A percentile compares a stretch with the other conserved stretches of the same genome.
phyloP scores from a whole-genome alignment of 192 early-diverging fungal genomes.

The Anaeromyces robustus region DNA sequence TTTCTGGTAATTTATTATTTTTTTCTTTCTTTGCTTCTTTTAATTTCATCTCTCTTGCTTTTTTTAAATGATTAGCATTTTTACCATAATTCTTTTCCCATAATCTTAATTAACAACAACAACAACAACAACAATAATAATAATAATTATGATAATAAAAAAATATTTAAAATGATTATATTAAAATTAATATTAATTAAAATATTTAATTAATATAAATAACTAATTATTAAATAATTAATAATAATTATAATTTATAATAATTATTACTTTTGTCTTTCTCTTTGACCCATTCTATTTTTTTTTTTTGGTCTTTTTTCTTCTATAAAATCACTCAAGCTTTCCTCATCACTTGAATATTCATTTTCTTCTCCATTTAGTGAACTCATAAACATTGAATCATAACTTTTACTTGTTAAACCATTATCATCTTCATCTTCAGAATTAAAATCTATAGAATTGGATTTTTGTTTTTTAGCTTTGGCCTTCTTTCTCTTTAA shows the following conservation, averaged over 20 bases:
- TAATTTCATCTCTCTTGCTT: neutral
- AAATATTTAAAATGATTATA: too few relatives aligned
- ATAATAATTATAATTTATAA: too few relatives aligned
- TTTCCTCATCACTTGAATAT: neutral
- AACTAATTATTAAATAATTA: too few relatives aligned
- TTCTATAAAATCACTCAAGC: neutral
- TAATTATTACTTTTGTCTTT: neutral
- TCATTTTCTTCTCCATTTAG: neutral
- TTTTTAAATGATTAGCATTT: neutral
- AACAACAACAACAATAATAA: too few relatives aligned
- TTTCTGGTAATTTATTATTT: neutral
- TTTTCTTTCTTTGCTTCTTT: neutral
- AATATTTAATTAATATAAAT: too few relatives aligned
- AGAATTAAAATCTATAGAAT: neutral
- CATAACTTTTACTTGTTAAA: neutral
- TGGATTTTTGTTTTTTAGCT: neutral
- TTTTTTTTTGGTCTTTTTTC: neutral
- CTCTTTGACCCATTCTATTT: neutral
- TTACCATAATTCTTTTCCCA: neutral
- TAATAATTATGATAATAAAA: too few relatives aligned
- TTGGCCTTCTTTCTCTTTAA: neutral
- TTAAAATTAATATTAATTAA: too few relatives aligned
- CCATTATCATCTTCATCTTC: neutral
- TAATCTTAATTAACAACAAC: neutral
- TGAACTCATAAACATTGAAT: neutral